Evolutionary conservation across 108 stramenopile genomes (phyloP).

Genomic region (Nitzschia inconspicua): DNA sequence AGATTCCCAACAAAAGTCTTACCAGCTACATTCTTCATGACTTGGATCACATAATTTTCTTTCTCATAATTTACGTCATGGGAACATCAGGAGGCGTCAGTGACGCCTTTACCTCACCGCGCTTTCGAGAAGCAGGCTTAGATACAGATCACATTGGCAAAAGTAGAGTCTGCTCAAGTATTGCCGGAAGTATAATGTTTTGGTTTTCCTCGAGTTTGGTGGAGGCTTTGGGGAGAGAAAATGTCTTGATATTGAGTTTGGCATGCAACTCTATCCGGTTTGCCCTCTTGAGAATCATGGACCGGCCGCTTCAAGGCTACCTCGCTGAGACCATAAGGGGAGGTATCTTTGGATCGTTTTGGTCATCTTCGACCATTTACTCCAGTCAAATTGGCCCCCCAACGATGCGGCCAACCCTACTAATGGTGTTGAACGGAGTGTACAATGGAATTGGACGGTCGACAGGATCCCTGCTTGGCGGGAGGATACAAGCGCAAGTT

Average conservation of each 20-base stretch:
- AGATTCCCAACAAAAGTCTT: constrained; percentile 27
- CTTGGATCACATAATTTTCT: constrained; percentile 78
- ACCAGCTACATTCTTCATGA: constrained; percentile 69
- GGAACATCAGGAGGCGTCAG: constrained; percentile 85
- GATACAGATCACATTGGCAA: constrained; percentile 85
- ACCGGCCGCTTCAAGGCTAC: constrained; percentile 75
- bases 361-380: constrained; percentile 88
- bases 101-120: constrained; percentile 94
- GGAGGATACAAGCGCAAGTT: constrained; percentile 18
- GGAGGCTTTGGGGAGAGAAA: constrained; percentile 67
- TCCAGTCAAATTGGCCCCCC: constrained; percentile 85
- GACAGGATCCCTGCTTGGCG: constrained; percentile 24
- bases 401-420: constrained; percentile 34
- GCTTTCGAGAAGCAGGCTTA: constrained; percentile 85
- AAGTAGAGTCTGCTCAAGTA: constrained; percentile 70
- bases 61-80: constrained; percentile 76
- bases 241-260: constrained; percentile 75
- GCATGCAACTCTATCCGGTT: constrained; percentile 78
- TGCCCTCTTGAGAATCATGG: constrained; percentile 80
- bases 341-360: constrained; percentile 89
- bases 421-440: constrained; percentile 25
- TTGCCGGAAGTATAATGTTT: constrained; percentile 88
- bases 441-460: constrained; percentile 41
- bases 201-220: constrained; percentile 74
- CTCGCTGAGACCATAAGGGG: constrained; percentile 90